phyloP scores from a whole-genome alignment of 1,284 basidiomycete species.

The Rugosomyces carneus region DNA sequence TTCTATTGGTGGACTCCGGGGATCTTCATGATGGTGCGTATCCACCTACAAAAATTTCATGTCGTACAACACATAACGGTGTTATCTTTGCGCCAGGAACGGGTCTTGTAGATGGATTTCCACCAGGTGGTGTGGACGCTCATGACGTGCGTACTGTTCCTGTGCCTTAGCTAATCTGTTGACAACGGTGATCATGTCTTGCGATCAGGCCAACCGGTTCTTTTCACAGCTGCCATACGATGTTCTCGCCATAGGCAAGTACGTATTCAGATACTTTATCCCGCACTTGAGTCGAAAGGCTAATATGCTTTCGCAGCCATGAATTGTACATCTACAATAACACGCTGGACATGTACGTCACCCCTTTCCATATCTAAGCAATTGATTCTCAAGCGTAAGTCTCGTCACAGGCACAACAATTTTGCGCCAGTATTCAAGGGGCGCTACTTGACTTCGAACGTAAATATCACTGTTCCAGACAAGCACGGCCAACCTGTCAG shows the following conservation, averaged over 20 bases:
- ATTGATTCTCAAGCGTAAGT: not conserved
- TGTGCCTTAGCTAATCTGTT: not conserved
- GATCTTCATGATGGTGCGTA: conserved; percentile 72
- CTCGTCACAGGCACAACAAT: conserved; percentile 50
- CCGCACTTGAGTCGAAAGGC: not conserved
- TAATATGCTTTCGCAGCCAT: conserved; percentile 43
- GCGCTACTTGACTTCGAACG: conserved; percentile 79
- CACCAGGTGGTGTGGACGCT: conserved; percentile 63
- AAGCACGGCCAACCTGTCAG: conserved; percentile 42
- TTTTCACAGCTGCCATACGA: conserved; percentile 77
- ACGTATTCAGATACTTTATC: conserved; percentile 19
- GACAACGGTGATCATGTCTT: not conserved
- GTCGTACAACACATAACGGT: not conserved
- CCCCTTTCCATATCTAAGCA: not conserved
- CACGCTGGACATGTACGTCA: conserved; percentile 64
- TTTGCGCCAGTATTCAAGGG: conserved; percentile 70
- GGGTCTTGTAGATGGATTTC: conserved; percentile 68
- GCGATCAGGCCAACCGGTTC: conserved; percentile 57
- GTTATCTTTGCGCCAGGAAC: conserved; percentile 39
- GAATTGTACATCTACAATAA: conserved; percentile 80
- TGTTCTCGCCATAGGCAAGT: conserved; percentile 82
- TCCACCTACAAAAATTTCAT: not conserved
- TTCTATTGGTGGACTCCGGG: conserved; percentile 67
- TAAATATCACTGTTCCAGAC: conserved; percentile 70
- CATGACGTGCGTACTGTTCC: conserved; percentile 46